Evolutionary conservation across 2,329 filamentous ascomycete genomes (phyloP).

Genomic region (Didymella pinodella): DNA sequence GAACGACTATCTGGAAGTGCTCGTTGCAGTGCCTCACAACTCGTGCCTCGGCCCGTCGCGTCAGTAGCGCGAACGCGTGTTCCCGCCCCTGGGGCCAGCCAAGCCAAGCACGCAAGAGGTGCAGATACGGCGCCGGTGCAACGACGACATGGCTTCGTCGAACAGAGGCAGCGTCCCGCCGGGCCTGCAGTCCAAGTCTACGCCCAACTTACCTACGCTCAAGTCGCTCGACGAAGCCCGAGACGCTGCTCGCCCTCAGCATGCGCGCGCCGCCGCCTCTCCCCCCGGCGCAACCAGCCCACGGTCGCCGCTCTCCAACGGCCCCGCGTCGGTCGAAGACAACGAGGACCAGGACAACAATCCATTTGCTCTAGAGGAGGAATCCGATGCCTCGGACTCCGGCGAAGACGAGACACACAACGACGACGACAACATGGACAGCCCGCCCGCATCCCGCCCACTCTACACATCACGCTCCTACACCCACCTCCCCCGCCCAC

Average conservation of each 20-base stretch:
- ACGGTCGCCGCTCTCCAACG: conserved; percentile 30
- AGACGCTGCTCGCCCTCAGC: background rate
- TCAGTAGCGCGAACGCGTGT: conserved; percentile 28
- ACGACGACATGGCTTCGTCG: conserved; percentile 36
- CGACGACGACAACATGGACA: conserved; percentile 14
- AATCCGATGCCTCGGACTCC: conserved; percentile 35
- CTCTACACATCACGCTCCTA: conserved; percentile 57
- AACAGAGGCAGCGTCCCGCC: conserved; percentile 43
- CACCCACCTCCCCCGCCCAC: conserved; percentile 52
- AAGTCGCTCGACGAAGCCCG: conserved; percentile 39
- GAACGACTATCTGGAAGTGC: too few species aligned
- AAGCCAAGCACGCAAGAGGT: conserved; percentile 33
- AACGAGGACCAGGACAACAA: conserved; percentile 29
- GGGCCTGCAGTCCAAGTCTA: conserved; percentile 57
- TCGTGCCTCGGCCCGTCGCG: conserved; percentile 20
- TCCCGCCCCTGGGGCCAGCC: conserved; percentile 15
- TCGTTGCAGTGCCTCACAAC: background rate
- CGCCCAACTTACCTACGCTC: conserved; percentile 57
- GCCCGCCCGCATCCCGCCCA: conserved; percentile 39
- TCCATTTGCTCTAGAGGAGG: conserved; percentile 28
- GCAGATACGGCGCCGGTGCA: conserved; percentile 20
- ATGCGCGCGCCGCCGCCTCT: conserved; percentile 11
- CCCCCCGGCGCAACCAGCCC: conserved; percentile 22
- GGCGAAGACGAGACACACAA: conserved; percentile 36
- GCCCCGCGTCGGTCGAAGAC: conserved; percentile 43